Percentiles rank a stretch among this genome's conserved stretches.
Conservation (phyloP, 495 filamentous ascomycete genomes). For the Penicillium ochrochloron region DNA sequence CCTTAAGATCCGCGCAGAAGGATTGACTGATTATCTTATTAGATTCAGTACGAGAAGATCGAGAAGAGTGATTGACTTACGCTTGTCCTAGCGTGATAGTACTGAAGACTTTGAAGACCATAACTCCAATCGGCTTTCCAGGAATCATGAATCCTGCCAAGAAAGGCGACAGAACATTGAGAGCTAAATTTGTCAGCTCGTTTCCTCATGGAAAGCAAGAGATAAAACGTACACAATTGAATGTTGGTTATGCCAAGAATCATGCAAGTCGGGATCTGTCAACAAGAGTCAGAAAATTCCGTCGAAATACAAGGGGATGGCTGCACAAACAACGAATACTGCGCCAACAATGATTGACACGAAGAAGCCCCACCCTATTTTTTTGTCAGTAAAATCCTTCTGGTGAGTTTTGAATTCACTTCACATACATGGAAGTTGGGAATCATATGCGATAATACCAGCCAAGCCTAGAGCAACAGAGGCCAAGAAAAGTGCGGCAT, state of each 20-base stretch:
- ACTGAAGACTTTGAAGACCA: constrained; percentile 72
- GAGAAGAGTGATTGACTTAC: constrained; percentile 10
- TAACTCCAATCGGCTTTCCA: constrained; percentile 61
- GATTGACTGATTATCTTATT: constrained; percentile 15
- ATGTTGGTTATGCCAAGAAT: constrained; percentile 62
- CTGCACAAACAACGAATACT: constrained; percentile 28
- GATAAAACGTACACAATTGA: constrained; percentile 30
- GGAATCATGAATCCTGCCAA: constrained; percentile 67
- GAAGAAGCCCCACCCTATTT: constrained; percentile 61
- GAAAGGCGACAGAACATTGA: constrained; percentile 67
- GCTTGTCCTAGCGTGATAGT: constrained; percentile 62
- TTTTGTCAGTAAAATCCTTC: background rate
- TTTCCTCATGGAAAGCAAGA: background rate
- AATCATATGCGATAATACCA: constrained; percentile 59
- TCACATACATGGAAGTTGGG: constrained; percentile 50
- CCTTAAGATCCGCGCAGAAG: constrained; percentile 29
- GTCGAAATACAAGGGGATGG: no score
- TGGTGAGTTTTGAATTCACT: background rate
- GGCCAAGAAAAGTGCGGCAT: constrained; percentile 25
- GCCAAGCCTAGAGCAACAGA: constrained; percentile 58
- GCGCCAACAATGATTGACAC: constrained; percentile 46
- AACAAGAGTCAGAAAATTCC: background rate
- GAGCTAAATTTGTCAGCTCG: constrained; percentile 39
- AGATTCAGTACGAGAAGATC: background rate
- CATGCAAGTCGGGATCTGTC: constrained; percentile 35